Evolutionary conservation across 2,329 filamentous ascomycete species (phyloP), one percentile per base, ranked within the genome.

Genomic region (Stagonosporopsis chrysanthemi): DNA sequence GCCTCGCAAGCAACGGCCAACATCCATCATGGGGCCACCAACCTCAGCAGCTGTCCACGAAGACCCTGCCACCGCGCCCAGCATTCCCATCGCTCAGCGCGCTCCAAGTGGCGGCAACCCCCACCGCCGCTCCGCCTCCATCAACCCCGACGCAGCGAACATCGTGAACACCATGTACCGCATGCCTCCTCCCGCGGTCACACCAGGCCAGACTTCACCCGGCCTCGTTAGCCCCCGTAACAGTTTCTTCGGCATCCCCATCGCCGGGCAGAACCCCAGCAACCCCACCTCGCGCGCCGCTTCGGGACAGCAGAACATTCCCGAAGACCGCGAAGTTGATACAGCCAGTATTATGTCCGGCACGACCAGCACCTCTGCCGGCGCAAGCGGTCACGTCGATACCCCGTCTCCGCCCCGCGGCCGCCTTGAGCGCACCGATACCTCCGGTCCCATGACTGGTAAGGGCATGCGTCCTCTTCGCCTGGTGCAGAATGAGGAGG

Each of bases 131-230:
- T 76, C 78, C 14, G 78, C 75, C 33, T 80, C 79, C 4, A 81
- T 82, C 35, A 77, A 78, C 65, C 71, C 69, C 8, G 66, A 64
- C 29, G 90, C 88, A 8, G 89, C 90, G 7, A 86, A 84, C 58
- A 85, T 96, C 28, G 89, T 97, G 45, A 91, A 91, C 68, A 92
- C 93, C 76, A 96, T 97, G 90, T 96, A 96, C 79, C 89, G 88
- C 70, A 89, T 89, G 14, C 85, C 87, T 9, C 73, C 77, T 4
- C 65, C 75, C 9, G 69, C 62, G 9, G 65, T 65, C 9, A 70
- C 38, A 40, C 62, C 64, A 63, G 86, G 75, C 24, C 73, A 75
- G n/a, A 76, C 86, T 69, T 86, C 86, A 29, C 72, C 74, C 41
- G 66, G 75, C 53, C 61, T 77, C 46, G 71, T 71, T 29, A 74